Base-by-base conservation (phyloP, 495 filamentous ascomycete species). In the Polyplosphaeria fusca region DNA sequence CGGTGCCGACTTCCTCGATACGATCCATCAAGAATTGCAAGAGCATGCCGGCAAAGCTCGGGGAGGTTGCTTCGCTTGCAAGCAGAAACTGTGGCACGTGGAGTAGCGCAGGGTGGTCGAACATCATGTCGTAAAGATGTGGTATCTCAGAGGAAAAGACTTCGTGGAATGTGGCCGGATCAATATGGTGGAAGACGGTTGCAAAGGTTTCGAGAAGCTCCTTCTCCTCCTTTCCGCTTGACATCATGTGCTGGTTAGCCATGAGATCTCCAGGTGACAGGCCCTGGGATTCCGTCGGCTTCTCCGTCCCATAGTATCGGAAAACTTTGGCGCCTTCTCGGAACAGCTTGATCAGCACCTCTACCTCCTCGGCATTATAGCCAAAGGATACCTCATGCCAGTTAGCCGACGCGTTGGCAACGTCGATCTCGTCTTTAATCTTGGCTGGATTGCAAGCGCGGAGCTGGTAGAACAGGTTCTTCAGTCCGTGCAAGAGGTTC, bases 31-130 rank as follows among this genome's bases (percentile, higher is more conserved):
- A 77, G 65, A 97, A 97, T 66, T 92, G 88, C 32, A 99, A 73
- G 9, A 97, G 84, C 93, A 99, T 97, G 13, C 94, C 94, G 47
- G 90, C 93, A 69, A 99, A 99, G 49, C 89, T 91, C 3, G 94
- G 93, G 2, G 90, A 95, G 1, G 94, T 99, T 16, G 94, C 93
- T 74, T 99, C 94, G 63, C 89, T 95, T 9, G 94, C 94, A 9
- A 99, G 81, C 71, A 99, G 95, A 69, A 97, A 99, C 67, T 99
- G 94, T 0, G 94, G 92, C 22, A 99, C 83, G 67, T 99, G 93
- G 23, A 97, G 79, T 32, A 99, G 78, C 23, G 91, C 87, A 4
- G 89, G 88, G 72, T 99, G 92, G 59, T 96, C 88, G 70, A 97
- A 96, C 78, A 95, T 96, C 79, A 97, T 94, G 43, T 95, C 87